Conservation (phyloP, 2,329 filamentous ascomycete species). For the Macroventuria anomochaeta region DNA sequence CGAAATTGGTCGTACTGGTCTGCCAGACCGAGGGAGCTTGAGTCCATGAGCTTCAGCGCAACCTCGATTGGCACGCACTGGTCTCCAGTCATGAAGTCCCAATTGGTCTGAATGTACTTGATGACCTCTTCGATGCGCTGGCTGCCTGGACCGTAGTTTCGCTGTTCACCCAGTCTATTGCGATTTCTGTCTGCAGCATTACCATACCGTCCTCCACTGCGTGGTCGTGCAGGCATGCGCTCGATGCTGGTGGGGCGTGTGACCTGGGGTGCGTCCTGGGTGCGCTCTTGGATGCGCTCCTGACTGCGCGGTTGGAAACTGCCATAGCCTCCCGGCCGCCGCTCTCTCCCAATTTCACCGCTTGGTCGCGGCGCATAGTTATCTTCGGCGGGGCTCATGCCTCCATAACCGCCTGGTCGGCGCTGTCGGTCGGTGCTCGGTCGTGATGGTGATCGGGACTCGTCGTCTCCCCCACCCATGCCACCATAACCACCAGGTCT, state of each 20-base stretch:
- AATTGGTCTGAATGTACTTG: conserved; percentile 83
- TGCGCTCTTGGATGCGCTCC: conserved; percentile 31
- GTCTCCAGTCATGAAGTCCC: conserved; percentile 88
- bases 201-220: conserved; percentile 41
- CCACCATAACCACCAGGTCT: conserved; percentile 43
- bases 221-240: conserved; percentile 49
- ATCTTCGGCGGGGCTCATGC: conserved; percentile 38
- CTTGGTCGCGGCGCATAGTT: conserved; percentile 29
- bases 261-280: conserved; percentile 39
- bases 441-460: conserved; percentile 23
- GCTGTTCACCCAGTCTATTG: conserved; percentile 32
- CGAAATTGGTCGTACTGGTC: conserved; percentile 87
- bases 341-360: conserved; percentile 31
- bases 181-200: conserved; percentile 35
- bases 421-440: conserved; percentile 38
- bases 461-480: conserved; percentile 27
- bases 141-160: conserved; percentile 48
- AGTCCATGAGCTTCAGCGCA: conserved; percentile 92
- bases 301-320: conserved; percentile 36
- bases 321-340: conserved; percentile 34
- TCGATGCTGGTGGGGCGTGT: conserved; percentile 51
- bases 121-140: conserved; percentile 66
- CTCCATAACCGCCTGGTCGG: conserved; percentile 34
- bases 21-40: conserved; percentile 89
- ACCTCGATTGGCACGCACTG: conserved; percentile 93